Conservation (phyloP, 2,329 filamentous ascomycete species). For the Cordyceps cateniannulata region DNA sequence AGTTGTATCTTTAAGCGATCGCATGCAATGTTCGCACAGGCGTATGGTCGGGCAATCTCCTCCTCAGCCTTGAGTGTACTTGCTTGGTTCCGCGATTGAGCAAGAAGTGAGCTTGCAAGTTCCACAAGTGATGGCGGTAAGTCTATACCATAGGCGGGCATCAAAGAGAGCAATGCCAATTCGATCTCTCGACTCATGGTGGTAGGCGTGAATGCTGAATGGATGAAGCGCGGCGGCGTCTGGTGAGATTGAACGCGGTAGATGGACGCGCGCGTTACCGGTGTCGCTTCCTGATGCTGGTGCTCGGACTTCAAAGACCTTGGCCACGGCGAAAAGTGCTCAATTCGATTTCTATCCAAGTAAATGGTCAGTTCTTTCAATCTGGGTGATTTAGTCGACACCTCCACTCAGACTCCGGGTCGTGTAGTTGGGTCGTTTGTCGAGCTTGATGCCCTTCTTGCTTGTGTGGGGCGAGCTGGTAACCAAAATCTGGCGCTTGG, state of each 20-base stretch:
- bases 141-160: slow-evolving; percentile 64
- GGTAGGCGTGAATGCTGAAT: not conserved
- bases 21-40: slow-evolving; percentile 84
- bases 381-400: not conserved
- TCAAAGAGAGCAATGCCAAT: slow-evolving; percentile 63
- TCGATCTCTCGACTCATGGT: slow-evolving; percentile 70
- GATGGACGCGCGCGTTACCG: slow-evolving; percentile 4
- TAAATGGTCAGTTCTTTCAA: not conserved
- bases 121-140: slow-evolving; percentile 65
- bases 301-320: not conserved
- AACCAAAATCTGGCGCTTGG: not conserved
- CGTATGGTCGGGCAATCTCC: slow-evolving; percentile 78
- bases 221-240: not conserved
- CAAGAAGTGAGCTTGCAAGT: slow-evolving; percentile 65
- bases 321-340: not conserved
- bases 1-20: slow-evolving; percentile 72
- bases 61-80: slow-evolving; percentile 76
- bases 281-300: not conserved
- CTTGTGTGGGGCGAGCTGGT: slow-evolving; percentile 1
- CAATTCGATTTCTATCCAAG: not conserved
- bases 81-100: slow-evolving; percentile 73
- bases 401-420: not conserved
- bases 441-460: not conserved
- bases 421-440: not conserved
- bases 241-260: not conserved